phyloP scores from a whole-genome alignment of 2,329 filamentous ascomycete species.

The Parastagonospora nodorum region DNA sequence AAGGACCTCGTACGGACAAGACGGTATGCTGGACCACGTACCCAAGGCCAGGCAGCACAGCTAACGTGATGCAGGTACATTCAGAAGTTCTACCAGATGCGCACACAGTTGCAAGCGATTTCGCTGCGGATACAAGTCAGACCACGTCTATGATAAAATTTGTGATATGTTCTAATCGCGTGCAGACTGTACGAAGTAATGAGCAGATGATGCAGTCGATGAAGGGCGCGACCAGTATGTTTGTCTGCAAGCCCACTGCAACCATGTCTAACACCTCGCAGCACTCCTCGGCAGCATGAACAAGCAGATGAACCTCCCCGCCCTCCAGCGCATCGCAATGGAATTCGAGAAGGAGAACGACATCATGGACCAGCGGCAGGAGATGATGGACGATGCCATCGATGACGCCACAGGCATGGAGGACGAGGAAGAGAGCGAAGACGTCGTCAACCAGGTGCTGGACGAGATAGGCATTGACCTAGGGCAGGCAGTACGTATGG shows the following conservation, averaged over 20 bases:
- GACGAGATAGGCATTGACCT: slow-evolving; percentile 97
- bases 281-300: slow-evolving; percentile 96
- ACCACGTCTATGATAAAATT: neutral
- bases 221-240: slow-evolving; percentile 81
- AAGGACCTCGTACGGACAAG: slow-evolving; percentile 94
- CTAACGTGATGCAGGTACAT: slow-evolving; percentile 68
- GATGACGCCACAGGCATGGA: slow-evolving; percentile 93
- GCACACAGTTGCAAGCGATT: slow-evolving; percentile 94
- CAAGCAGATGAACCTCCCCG: slow-evolving; percentile 93
- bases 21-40: slow-evolving; percentile 55
- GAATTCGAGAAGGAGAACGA: slow-evolving; percentile 99
- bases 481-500: slow-evolving; percentile 74
- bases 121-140: slow-evolving; percentile 88
- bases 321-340: slow-evolving; percentile 95
- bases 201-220: slow-evolving; percentile 99
- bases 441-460: slow-evolving; percentile 93
- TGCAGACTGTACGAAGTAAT: slow-evolving; percentile 91
- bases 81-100: slow-evolving; percentile 98
- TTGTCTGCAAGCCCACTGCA: neutral
- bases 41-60: neutral
- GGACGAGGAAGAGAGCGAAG: slow-evolving; percentile 93
- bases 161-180: slow-evolving; percentile 17
- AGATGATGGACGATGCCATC: slow-evolving; percentile 99
- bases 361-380: slow-evolving; percentile 97
- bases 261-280: slow-evolving; percentile 22